Base-by-base conservation (phyloP, 345 rosid species). In the Acer yangbiense region DNA sequence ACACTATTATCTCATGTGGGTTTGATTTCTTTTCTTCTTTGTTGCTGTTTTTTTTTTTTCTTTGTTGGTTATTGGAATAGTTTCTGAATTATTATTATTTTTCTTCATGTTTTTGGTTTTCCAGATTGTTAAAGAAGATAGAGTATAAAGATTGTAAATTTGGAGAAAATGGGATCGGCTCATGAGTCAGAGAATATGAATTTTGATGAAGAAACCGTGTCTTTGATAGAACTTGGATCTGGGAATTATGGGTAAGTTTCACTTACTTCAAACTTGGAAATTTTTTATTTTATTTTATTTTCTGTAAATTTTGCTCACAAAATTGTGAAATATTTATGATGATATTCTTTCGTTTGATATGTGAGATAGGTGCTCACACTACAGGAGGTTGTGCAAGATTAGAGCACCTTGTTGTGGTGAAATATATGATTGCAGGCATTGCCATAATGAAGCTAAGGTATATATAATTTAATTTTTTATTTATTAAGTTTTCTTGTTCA, bases 361-460 rank as follows among this genome's bases (percentile, higher is more conserved):
- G 2, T 41, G 23, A 48, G 65, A 13, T 8, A 95, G 99, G 79
- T 95, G 98, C 83, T 80, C 88, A 27, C 99, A 95, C 81, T 95
- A 95, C 69, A 84, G 83, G 80, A 90, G 99, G 81, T 89, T 86
- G 71, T 95, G 99, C 73, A 93, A 89, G 87, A 91, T 93, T 50
- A 82, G 88, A 83, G 92, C 98, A 54, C 97, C 98, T 10, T 93
- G 98, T 67, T 95, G 99, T 61, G 81, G 90, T 80, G 94, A 93
- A 77, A 75, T 93, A 13, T 93, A 90, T 81, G 79, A 89, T 83
- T 95, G 99, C 82, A 90, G 99, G 77, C 95, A 93, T 86, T 95
- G 99, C 78, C 98, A 95, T 74, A 95, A 92, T 43, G 97, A 93
- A 84, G 85, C 87, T 57, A 95, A 89, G 94, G 99, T 93, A 79